phyloP scores from a whole-genome alignment of 176 grass and related monocot genomes.

The Themeda triandra region DNA sequence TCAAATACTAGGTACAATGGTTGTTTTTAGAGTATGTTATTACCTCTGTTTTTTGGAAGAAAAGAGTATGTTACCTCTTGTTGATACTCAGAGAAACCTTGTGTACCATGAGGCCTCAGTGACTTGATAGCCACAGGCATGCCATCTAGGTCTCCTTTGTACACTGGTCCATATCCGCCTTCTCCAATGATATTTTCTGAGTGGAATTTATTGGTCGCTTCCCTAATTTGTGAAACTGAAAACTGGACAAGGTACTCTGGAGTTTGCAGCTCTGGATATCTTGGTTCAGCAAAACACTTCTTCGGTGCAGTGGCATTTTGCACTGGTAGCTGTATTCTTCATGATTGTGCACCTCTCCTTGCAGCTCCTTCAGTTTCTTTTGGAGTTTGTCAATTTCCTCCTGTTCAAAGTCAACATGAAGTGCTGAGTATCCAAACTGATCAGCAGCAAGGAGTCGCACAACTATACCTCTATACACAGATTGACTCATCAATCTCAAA shows the following conservation, averaged over 20 bases:
- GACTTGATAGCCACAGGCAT: conserved; percentile 46
- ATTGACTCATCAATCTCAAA: too few relatives aligned
- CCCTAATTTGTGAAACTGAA: background rate
- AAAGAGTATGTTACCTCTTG: conserved; percentile 40
- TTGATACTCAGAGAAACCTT: conserved; percentile 45
- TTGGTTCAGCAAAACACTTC: conserved; percentile 7
- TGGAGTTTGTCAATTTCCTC: conserved; percentile 34
- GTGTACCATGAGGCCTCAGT: conserved; percentile 35
- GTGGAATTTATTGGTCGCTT: conserved; percentile 42
- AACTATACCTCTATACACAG: too few relatives aligned
- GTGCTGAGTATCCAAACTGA: background rate
- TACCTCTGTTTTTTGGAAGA: too few relatives aligned
- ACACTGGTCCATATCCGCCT: conserved; percentile 55
- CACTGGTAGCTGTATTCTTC: conserved; percentile 12
- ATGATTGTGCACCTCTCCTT: conserved; percentile 10
- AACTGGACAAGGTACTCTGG: conserved; percentile 14
- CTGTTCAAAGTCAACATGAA: conserved; percentile 1
- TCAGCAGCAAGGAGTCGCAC: too few relatives aligned
- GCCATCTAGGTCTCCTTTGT: conserved; percentile 33
- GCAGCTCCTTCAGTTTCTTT: conserved; percentile 33
- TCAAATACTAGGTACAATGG: too few relatives aligned
- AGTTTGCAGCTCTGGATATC: conserved; percentile 24
- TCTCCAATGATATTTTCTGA: conserved; percentile 40
- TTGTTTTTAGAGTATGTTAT: background rate
- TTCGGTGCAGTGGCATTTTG: conserved; percentile 1